These are phyloP conservation scores for Hysterangium stoloniferum DNA, from an alignment of 768 basidiomycete genomes.

Conservation along the genomic window DNA sequence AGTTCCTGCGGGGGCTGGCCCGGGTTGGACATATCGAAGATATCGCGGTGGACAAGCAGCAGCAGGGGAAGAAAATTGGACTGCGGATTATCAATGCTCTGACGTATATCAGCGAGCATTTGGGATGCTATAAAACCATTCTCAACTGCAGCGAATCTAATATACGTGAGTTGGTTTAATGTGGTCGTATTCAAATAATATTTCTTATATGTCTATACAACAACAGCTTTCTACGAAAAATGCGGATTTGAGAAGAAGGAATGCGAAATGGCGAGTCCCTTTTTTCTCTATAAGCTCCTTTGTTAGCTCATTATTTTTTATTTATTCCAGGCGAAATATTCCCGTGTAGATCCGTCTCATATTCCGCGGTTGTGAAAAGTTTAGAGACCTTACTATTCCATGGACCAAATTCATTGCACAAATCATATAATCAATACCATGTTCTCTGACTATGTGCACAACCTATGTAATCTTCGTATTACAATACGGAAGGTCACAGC, in stretches of 20 bases:
- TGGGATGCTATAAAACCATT: conserved; percentile 94
- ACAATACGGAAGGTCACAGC: too few species aligned
- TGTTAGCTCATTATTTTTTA: not conserved
- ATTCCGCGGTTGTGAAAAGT: not conserved
- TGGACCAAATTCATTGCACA: too few species aligned
- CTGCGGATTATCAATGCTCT: conserved; percentile 80
- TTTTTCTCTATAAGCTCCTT: not conserved
- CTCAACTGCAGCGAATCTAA: conserved; percentile 90
- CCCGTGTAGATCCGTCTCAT: conserved; percentile 25
- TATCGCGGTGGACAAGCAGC: conserved; percentile 81
- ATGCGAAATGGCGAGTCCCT: conserved; percentile 72
- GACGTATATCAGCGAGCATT: conserved; percentile 71
- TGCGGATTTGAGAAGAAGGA: conserved; percentile 91
- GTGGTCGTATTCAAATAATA: too few species aligned
- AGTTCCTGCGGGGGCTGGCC: conserved; percentile 84
- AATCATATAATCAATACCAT: too few species aligned
- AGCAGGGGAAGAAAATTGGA: conserved; percentile 92
- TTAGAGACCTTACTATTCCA: not conserved
- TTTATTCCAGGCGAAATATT: conserved; percentile 47
- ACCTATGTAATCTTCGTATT: too few species aligned
- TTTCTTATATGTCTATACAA: not conserved
- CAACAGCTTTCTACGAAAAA: conserved; percentile 89
- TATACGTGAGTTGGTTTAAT: conserved; percentile 60
- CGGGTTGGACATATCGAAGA: conserved; percentile 96
- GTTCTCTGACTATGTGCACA: too few species aligned